Evolutionary conservation across 2,329 filamentous ascomycete genomes (phyloP).

Genomic region (Penicillium griseofulvum): DNA sequence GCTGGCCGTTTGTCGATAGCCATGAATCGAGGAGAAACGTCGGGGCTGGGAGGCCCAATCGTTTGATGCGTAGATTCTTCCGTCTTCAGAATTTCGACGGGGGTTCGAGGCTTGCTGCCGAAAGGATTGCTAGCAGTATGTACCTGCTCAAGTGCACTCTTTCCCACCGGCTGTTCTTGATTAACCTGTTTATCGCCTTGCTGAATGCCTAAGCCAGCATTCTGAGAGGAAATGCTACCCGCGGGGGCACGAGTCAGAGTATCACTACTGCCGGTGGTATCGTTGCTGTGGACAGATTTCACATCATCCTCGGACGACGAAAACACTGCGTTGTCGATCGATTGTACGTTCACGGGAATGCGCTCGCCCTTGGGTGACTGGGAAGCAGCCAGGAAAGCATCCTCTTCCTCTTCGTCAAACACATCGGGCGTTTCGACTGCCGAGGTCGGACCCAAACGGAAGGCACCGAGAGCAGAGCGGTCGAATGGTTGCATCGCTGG

Average conservation of each 20-base stretch:
- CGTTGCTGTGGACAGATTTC: conserved; percentile 25
- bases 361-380: conserved; percentile 26
- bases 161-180: conserved; percentile 1
- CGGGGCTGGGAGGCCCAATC: conserved; percentile 31
- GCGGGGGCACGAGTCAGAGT: conserved; percentile 23
- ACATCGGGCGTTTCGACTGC: conserved; percentile 46
- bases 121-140: conserved; percentile 24
- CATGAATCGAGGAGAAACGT: conserved; percentile 37
- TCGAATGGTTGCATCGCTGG: conserved; percentile 51
- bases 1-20: conserved; percentile 40
- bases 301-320: conserved; percentile 17
- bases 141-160: conserved; percentile 12
- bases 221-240: conserved; percentile 6
- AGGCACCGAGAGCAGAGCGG: conserved; percentile 38
- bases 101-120: conserved; percentile 20
- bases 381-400: conserved; percentile 47
- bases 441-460: conserved; percentile 39
- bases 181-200: conserved; percentile 11
- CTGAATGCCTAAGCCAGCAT: conserved; percentile 33
- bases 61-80: conserved; percentile 29
- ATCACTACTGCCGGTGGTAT: conserved; percentile 24
- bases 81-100: conserved; percentile 31
- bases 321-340: conserved; percentile 7
- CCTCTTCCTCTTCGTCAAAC: conserved; percentile 52
- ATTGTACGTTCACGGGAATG: conserved; percentile 1